Evolutionary conservation across 1,284 basidiomycete genomes (phyloP).

Genomic region (Leucoagaricus sp.): DNA sequence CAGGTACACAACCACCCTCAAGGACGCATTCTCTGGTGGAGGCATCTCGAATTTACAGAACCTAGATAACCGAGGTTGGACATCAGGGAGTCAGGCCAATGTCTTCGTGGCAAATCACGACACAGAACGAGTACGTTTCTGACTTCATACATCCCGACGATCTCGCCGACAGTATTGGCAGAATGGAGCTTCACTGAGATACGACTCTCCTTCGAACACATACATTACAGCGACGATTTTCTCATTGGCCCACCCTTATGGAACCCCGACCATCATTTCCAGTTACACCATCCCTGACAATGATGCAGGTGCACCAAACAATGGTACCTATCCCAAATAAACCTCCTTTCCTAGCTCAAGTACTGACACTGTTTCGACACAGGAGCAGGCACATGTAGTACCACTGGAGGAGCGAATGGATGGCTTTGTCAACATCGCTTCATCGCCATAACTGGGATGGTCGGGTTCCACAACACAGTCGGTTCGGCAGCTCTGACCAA

Average conservation of each 20-base stretch:
- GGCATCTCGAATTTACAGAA: conserved; percentile 55
- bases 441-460: conserved; percentile 59
- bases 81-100: conserved; percentile 54
- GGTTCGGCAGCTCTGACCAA: conserved; percentile 48
- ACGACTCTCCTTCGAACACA: conserved; percentile 63
- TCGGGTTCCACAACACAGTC: conserved; percentile 64
- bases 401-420: conserved; percentile 51
- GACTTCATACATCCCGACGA: background rate
- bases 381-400: conserved; percentile 56
- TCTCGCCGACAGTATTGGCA: conserved; percentile 21
- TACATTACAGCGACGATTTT: conserved; percentile 63
- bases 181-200: conserved; percentile 56
- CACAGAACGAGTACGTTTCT: conserved; percentile 56
- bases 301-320: conserved; percentile 60
- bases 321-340: conserved; percentile 31
- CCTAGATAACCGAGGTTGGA: conserved; percentile 64
- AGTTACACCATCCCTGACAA: conserved; percentile 54
- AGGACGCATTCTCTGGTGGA: conserved; percentile 50
- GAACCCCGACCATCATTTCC: conserved; percentile 64
- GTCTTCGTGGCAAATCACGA: conserved; percentile 73
- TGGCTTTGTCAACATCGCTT: conserved; percentile 71
- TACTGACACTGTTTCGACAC: background rate
- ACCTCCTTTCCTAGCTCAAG: background rate
- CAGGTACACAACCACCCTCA: conserved; percentile 56
- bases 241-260: conserved; percentile 67